Evolutionary conservation across 2,329 filamentous ascomycete genomes (phyloP), one percentile per base, ranked within the genome.

Genomic region (Dothideomycetes sp.): DNA sequence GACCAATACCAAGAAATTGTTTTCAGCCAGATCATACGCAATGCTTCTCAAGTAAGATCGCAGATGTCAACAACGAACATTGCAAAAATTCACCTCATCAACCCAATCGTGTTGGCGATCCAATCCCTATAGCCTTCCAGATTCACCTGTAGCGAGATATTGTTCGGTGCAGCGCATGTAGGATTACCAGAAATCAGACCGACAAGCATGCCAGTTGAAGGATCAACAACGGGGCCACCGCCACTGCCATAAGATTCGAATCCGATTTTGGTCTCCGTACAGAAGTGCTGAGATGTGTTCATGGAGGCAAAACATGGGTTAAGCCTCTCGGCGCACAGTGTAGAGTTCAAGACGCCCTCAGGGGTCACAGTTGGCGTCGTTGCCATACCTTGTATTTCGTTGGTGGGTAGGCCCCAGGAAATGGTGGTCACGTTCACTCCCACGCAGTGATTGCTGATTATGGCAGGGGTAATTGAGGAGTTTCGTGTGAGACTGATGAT

Each of bases 101-200:
- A 27, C 22, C 22, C 12, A 7, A 27, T 27, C 22, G 22, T 30
- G 16, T 33, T 4, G 22, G 32, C 19, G 27, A 42, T 42, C n/a
- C 31, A 42, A 15, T 36, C 19, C n/a, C 32, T 37, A 10, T 17
- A 31, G 17, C 34, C 27, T 8, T 8, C 35, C 30, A 42, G 16
- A 24, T 27, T 36, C 10, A 44, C 19, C 16, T 40, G 22, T 16
- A 44, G 10, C 5, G 32, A 34, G 12, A 44, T 36, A 1, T 33
- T 19, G 15, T 40, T 38, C 17, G 33, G 27, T 15, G 30, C 31
- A 9, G 39, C 39, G 27, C 43, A 45, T 2, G 5, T 24, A 9
- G 43, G 43, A 29, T 42, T 42, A 4, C 43, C 43, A 17, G 30
- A 31, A 7, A 42, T 39, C 17, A 45, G 12, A 4, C 31, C 43